Conservation (phyloP, 345 rosid species). For the Citrus reticulata region DNA sequence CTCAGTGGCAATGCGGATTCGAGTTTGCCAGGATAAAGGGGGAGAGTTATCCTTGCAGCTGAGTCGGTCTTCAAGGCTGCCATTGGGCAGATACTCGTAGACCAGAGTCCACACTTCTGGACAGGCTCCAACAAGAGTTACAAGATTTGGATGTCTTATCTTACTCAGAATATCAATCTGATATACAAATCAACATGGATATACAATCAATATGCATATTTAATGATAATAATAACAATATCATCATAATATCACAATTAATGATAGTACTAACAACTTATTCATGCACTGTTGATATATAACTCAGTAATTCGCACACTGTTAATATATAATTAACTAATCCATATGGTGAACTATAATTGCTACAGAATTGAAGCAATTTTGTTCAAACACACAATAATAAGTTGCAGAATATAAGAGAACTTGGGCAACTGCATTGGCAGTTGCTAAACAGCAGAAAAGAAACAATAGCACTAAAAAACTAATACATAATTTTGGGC, state of each 20-base stretch:
- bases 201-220: conserved; percentile 15
- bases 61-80: conserved; percentile 93
- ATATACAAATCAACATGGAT: conserved; percentile 8
- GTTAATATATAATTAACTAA: not conserved
- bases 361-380: not conserved
- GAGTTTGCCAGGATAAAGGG: conserved; percentile 85
- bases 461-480: not conserved
- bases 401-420: not conserved
- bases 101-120: conserved; percentile 81
- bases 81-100: conserved; percentile 82
- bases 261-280: not conserved
- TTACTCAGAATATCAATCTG: conserved; percentile 87
- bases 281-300: not conserved
- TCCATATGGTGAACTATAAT: not conserved
- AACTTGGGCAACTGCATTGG: not conserved
- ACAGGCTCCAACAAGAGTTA: conserved; percentile 83
- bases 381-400: not conserved
- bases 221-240: not conserved
- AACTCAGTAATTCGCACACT: not conserved
- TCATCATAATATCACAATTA: not conserved
- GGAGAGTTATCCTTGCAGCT: conserved; percentile 71
- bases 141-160: conserved; percentile 84
- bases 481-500: not conserved
- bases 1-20: conserved; percentile 77
- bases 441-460: not conserved